These are phyloP conservation scores for Apiospora rasikravindrae DNA, from an alignment of 2,329 filamentous ascomycete genomes.

Conservation along the genomic window DNA sequence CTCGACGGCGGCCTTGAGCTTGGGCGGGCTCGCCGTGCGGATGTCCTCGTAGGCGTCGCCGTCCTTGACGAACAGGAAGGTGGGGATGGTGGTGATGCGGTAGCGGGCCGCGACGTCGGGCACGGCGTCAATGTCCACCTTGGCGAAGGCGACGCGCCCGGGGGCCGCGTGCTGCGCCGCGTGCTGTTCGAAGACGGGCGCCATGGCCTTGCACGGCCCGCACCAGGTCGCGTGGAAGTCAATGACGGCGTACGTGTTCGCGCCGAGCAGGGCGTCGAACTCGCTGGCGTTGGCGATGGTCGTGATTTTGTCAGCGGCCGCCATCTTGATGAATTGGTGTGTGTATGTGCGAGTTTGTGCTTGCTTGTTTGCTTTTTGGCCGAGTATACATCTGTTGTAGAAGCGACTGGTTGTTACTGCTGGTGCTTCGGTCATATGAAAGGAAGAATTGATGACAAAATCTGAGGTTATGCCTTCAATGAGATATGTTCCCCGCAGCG, in stretches of 20 bases:
- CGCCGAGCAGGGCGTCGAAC: slow-evolving; percentile 62
- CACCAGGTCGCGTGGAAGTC: slow-evolving; percentile 73
- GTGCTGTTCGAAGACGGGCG: slow-evolving; percentile 65
- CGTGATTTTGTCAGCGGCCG: not conserved
- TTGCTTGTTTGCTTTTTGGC: not conserved
- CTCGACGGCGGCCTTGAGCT: slow-evolving; percentile 54
- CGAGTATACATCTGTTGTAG: not conserved
- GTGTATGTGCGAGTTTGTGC: not conserved
- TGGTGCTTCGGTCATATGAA: not conserved
- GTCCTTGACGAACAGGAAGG: slow-evolving; percentile 71
- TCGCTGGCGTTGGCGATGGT: slow-evolving; percentile 53
- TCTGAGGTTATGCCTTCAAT: not conserved
- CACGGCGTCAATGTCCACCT: slow-evolving; percentile 74
- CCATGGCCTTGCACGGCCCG: slow-evolving; percentile 75
- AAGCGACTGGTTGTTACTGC: not conserved
- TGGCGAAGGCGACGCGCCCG: slow-evolving; percentile 66
- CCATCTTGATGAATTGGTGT: not conserved
- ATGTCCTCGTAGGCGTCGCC: slow-evolving; percentile 65
- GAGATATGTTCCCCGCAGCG: not conserved
- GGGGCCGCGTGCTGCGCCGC: slow-evolving; percentile 52
- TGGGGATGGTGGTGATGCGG: slow-evolving; percentile 74
- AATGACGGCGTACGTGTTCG: slow-evolving; percentile 51
- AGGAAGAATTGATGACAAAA: not conserved
- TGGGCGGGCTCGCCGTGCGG: slow-evolving; percentile 69
- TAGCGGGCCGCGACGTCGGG: slow-evolving; percentile 68